Evolutionary conservation across 2,329 filamentous ascomycete species (phyloP).

Genomic region (Fusarium setosum): DNA sequence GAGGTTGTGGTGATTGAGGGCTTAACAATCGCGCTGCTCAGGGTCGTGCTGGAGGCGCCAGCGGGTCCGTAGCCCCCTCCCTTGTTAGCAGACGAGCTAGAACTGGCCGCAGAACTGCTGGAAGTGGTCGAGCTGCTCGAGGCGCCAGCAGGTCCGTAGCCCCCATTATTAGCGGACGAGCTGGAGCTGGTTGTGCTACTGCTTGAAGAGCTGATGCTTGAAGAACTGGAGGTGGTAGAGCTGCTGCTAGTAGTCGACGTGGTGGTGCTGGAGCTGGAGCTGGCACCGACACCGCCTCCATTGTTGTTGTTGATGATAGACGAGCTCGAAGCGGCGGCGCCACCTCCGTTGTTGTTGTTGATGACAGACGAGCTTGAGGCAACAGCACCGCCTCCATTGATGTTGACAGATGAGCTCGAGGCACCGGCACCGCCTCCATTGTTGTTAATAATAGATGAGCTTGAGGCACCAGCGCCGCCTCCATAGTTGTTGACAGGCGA

Average conservation of each 20-base stretch:
- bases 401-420: slow-evolving; percentile 7
- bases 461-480: slow-evolving; percentile 8
- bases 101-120: no score
- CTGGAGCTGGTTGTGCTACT: slow-evolving; percentile 20
- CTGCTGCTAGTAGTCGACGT: no score
- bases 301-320: slow-evolving; percentile 1
- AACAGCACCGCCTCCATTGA: no score
- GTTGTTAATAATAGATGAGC: slow-evolving; percentile 1
- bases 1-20: slow-evolving; percentile 40
- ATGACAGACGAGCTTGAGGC: slow-evolving; percentile 10
- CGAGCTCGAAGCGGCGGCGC: slow-evolving; percentile 6
- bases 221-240: slow-evolving; percentile 6
- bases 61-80: no score
- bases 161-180: no score
- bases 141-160: no score
- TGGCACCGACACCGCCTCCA: slow-evolving; percentile 1
- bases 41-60: slow-evolving; percentile 44
- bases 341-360: neutral
- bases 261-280: slow-evolving; percentile 9
- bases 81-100: no score
- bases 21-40: slow-evolving; percentile 39
- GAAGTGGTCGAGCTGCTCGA: no score
- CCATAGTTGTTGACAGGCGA: slow-evolving; percentile 3
- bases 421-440: neutral
- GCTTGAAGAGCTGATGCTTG: slow-evolving; percentile 5